These are phyloP conservation scores for Rhizoclosmatium globosum DNA, from an alignment of 192 early-diverging fungal genomes.

Conservation along the genomic window DNA sequence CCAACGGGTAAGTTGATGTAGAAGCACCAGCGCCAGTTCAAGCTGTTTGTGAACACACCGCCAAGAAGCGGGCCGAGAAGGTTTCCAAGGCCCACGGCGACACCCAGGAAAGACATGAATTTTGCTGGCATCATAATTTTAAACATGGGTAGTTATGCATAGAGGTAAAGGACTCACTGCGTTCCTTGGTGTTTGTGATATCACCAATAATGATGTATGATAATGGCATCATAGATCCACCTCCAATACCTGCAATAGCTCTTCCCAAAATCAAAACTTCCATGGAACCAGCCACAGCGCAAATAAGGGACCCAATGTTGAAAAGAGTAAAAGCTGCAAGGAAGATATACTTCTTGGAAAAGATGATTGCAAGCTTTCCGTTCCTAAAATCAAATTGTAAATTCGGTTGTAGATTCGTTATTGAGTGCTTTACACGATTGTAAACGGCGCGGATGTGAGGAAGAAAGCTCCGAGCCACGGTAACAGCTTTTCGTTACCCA, in stretches of 20 bases:
- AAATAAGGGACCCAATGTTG: background rate
- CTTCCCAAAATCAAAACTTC: background rate
- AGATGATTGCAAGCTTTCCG: background rate
- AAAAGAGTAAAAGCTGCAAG: background rate
- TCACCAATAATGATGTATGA: background rate
- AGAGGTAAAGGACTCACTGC: background rate
- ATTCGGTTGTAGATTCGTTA: background rate
- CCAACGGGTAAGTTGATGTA: slow-evolving; percentile 80
- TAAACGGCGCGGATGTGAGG: slow-evolving; percentile 48
- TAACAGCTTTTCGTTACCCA: slow-evolving; percentile 69
- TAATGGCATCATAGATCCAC: background rate
- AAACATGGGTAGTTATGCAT: background rate
- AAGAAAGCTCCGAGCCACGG: slow-evolving; percentile 86
- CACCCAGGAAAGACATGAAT: slow-evolving; percentile 81
- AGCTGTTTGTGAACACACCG: slow-evolving; percentile 72
- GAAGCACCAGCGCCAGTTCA: slow-evolving; percentile 62
- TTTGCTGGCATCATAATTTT: slow-evolving; percentile 57
- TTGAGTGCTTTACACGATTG: background rate
- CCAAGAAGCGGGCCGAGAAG: slow-evolving; percentile 86
- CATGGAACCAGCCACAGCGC: background rate
- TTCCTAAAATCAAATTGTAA: slow-evolving; percentile 47
- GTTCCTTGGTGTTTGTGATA: background rate
- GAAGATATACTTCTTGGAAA: background rate
- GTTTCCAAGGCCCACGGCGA: slow-evolving; percentile 73
- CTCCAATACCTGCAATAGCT: background rate